Conservation (phyloP, 495 filamentous ascomycete species). For the Penicillium parvum region DNA sequence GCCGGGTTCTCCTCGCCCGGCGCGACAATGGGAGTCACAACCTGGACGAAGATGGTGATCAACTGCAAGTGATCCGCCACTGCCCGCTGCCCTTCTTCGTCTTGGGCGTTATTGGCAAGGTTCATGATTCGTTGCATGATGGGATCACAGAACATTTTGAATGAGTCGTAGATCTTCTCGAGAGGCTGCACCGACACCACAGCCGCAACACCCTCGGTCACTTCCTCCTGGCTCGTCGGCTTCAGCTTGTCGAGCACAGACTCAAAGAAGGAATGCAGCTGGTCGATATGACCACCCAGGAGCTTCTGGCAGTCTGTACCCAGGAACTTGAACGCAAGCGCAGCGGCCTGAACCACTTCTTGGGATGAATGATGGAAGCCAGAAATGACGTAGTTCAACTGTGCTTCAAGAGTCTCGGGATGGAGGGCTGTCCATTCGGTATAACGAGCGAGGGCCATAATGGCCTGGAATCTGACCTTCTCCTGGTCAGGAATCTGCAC, state of each 20-base stretch:
- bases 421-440: constrained; percentile 97
- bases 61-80: constrained; percentile 85
- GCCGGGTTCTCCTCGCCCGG: constrained; percentile 76
- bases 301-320: constrained; percentile 89
- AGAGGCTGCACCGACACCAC: constrained; percentile 83
- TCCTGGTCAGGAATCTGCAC: constrained; percentile 93
- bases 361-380: constrained; percentile 80
- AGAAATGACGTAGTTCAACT: constrained; percentile 89
- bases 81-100: constrained; percentile 72
- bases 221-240: constrained; percentile 81
- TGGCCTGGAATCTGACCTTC: constrained; percentile 92
- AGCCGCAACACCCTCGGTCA: constrained; percentile 89
- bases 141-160: constrained; percentile 93
- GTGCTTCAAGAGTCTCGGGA: constrained; percentile 82
- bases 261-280: constrained; percentile 89
- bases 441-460: constrained; percentile 94
- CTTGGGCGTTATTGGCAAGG: constrained; percentile 78
- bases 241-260: constrained; percentile 81
- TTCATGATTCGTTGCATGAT: constrained; percentile 80
- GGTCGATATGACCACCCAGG: constrained; percentile 69
- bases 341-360: constrained; percentile 86
- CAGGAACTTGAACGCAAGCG: constrained; percentile 93
- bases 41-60: constrained; percentile 81
- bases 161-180: constrained; percentile 70
- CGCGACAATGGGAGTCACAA: constrained; percentile 72